Evolutionary conservation across 1,284 basidiomycete genomes (phyloP), one percentile per base, ranked within the genome.

Genomic region (Pseudozyma hubeiensis): DNA sequence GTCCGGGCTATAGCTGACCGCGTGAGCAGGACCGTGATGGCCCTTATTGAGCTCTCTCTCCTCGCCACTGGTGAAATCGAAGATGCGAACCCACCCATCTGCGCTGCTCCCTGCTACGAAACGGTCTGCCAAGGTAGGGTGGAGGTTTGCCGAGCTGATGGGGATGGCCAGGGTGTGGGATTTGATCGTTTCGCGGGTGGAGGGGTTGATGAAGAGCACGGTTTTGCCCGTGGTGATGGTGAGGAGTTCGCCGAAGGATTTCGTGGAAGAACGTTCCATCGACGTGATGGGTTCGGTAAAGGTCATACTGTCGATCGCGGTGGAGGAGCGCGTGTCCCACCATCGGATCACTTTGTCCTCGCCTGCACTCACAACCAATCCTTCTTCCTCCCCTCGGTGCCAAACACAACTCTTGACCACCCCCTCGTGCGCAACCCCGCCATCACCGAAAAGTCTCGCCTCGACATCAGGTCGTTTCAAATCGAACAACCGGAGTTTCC

Each of bases 31-130:
- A 14, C 96, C 96, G 84, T 99, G 96, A 84, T 99, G 97, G 7
- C 96, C 96, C 85, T 98, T 98, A 77, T 96, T 89, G 58, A 97
- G 89, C 67, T 98, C 96, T 69, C 89, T 87, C 86, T 97, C 94
- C 82, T 91, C 89, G 1, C 93, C 96, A n/a, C 91, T 89, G 40
- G 86, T 84, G 80, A 94, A 90, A 44, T 92, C 92, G 83, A 97
- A 95, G 35, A 98, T 90, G 44, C 96, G 88, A 24, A 99, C 94
- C 97, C 97, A 99, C 73, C 97, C 94, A 85, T 99, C 97, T 11
- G 88, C 89, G 44, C 89, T 88, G 69, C 90, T 92, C n/a, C 97
- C 96, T 0, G 93, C 94, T 44, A 98, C 91, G 85, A 98, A 98
- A 34, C 93, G 88, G 85, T 97, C 93, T 78, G 93, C 90, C 49